Conservation (phyloP, 768 basidiomycete genomes). For the Boletus eberwhitei region DNA sequence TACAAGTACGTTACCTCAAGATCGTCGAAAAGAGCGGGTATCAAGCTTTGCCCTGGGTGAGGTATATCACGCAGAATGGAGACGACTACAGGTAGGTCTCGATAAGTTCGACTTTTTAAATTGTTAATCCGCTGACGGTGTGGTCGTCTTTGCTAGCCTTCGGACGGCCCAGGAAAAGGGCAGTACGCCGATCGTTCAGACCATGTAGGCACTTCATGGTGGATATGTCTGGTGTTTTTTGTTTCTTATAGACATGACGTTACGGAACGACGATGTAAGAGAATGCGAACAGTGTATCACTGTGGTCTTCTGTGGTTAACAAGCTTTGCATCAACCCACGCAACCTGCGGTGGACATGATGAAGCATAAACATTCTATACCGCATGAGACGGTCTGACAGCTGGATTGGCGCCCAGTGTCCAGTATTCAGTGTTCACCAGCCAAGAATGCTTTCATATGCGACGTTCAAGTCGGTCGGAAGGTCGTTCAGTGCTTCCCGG, state of each 20-base stretch:
- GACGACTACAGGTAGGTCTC: constrained; percentile 78
- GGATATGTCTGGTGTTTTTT: background rate
- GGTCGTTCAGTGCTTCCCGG: too few species aligned
- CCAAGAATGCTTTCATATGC: too few species aligned
- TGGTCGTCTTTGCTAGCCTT: constrained; percentile 34
- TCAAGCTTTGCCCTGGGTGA: constrained; percentile 93
- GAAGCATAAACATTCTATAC: too few species aligned
- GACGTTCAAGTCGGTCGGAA: too few species aligned
- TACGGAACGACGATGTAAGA: background rate
- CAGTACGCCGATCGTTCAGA: constrained; percentile 53
- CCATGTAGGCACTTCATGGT: constrained; percentile 6
- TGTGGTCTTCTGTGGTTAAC: background rate
- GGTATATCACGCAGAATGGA: constrained; percentile 90
- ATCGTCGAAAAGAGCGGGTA: constrained; percentile 99
- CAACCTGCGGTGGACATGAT: too few species aligned
- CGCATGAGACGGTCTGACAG: too few species aligned
- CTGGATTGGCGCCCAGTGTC: too few species aligned
- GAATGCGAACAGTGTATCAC: background rate
- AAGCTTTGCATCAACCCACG: too few species aligned
- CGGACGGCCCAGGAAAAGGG: constrained; percentile 76
- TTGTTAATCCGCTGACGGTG: background rate
- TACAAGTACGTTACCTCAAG: constrained; percentile 97
- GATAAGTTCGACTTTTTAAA: background rate
- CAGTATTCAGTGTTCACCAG: too few species aligned
- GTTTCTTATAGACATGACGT: background rate